These are phyloP conservation scores for Vicia sativa DNA, from an alignment of 306 rosid species.

Conservation along the genomic window DNA sequence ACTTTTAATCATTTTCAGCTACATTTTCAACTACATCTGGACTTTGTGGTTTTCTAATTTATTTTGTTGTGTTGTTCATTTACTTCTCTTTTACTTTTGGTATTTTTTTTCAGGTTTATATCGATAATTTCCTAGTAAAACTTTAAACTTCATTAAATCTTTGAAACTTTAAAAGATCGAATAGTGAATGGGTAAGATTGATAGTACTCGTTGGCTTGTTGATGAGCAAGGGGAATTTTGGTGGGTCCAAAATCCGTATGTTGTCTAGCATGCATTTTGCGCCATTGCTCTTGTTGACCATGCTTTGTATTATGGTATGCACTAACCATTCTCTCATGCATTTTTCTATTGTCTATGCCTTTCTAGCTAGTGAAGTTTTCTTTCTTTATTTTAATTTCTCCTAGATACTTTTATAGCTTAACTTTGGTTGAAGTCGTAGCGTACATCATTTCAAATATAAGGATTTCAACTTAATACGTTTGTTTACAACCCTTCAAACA, in stretches of 20 bases:
- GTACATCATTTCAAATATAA: background rate
- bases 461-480: background rate
- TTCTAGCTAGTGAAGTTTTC: constrained; percentile 28
- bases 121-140: too few relatives aligned
- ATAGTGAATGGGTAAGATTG: constrained; percentile 5
- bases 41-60: too few relatives aligned
- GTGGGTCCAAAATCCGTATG: constrained; percentile 68
- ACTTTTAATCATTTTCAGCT: too few relatives aligned
- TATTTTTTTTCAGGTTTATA: too few relatives aligned
- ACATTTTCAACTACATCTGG: too few relatives aligned
- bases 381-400: constrained; percentile 28
- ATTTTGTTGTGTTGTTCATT: too few relatives aligned
- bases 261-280: constrained; percentile 88
- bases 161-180: too few relatives aligned
- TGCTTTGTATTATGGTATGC: constrained; percentile 66
- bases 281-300: constrained; percentile 63
- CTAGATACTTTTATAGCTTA: background rate
- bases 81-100: too few relatives aligned
- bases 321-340: constrained; percentile 43
- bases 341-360: constrained; percentile 24
- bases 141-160: too few relatives aligned
- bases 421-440: background rate
- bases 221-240: constrained; percentile 46
- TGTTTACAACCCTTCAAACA: background rate
- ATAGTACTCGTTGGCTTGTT: constrained; percentile 29